phyloP scores from a whole-genome alignment of 306 rosid species.

The Calophaca sinica region DNA sequence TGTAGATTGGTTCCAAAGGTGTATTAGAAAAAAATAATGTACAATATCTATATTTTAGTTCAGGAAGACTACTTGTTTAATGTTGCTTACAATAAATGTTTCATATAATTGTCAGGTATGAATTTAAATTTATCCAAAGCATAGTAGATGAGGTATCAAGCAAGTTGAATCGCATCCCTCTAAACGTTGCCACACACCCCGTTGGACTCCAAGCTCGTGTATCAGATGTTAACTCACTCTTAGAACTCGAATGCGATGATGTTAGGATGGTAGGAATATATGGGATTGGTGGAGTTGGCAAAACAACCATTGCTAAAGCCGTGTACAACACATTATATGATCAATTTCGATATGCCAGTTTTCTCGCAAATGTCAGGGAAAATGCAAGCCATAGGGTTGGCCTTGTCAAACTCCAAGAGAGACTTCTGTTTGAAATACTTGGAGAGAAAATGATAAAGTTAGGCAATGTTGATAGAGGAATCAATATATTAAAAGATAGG shows the following conservation, averaged over 20 bases:
- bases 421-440: constrained; percentile 46
- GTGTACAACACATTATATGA: constrained; percentile 39
- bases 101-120: constrained; percentile 44
- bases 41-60: background rate
- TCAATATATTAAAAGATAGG: constrained; percentile 42
- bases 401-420: constrained; percentile 46
- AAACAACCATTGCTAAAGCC: constrained; percentile 49
- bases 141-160: constrained; percentile 47
- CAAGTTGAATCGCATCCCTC: constrained; percentile 39
- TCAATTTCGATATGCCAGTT: constrained; percentile 40
- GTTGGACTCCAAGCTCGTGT: constrained; percentile 48
- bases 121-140: constrained; percentile 47
- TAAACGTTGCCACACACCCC: constrained; percentile 46
- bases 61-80: background rate
- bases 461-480: constrained; percentile 44
- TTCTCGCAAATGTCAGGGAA: constrained; percentile 46
- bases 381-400: constrained; percentile 36
- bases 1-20: background rate
- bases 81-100: background rate
- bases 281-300: constrained; percentile 51
- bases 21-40: background rate
- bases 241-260: constrained; percentile 39
- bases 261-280: constrained; percentile 46
- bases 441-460: constrained; percentile 41
- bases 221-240: constrained; percentile 44